phyloP scores from a whole-genome alignment of 2,329 filamentous ascomycete species.

The Teratosphaeria viscida region DNA sequence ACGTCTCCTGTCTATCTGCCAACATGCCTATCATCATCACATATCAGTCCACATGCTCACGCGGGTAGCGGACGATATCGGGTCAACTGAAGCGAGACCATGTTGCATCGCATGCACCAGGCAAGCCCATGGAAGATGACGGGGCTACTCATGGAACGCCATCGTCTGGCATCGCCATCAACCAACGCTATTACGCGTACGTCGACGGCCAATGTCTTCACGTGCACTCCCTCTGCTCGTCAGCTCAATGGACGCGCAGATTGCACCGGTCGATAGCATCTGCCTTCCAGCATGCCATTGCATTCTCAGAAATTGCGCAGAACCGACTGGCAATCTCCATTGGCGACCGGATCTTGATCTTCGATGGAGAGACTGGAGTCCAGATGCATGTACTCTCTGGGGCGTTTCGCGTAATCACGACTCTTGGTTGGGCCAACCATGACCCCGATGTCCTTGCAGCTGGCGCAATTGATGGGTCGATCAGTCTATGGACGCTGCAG shows the following conservation, averaged over 20 bases:
- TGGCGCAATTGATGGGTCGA: conserved; percentile 8
- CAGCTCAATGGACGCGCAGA: background rate
- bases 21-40: background rate
- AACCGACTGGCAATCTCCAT: conserved; percentile 6
- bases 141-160: background rate
- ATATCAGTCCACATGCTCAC: background rate
- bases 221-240: background rate
- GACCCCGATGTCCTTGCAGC: conserved; percentile 3
- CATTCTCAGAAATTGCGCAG: background rate
- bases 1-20: too few species aligned
- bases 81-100: too few species aligned
- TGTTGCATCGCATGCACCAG: background rate
- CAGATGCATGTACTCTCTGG: conserved; percentile 1
- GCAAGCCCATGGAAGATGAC: background rate
- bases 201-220: background rate
- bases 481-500: conserved; percentile 5
- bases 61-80: background rate
- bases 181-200: background rate
- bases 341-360: conserved; percentile 1
- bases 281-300: background rate
- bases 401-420: conserved; percentile 6
- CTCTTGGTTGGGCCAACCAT: conserved; percentile 5
- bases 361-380: background rate
- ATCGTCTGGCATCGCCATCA: background rate
- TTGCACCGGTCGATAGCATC: background rate